Evolutionary conservation across 2,329 filamentous ascomycete species (phyloP).

Genomic region (Dothistroma pini): DNA sequence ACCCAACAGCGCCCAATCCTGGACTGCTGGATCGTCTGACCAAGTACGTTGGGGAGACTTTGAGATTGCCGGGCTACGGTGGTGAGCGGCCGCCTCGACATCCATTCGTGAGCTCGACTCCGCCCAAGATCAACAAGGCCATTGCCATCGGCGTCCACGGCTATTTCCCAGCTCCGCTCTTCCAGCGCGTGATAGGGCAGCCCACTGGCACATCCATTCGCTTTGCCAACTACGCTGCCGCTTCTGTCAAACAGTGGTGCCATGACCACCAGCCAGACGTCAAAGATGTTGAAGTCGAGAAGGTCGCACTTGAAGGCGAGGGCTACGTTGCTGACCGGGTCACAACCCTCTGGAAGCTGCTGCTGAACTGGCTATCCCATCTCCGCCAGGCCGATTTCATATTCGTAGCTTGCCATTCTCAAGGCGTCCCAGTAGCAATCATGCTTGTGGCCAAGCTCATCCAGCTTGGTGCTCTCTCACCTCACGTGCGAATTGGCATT

Average conservation of each 20-base stretch:
- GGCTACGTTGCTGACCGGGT: slow-evolving; percentile 87
- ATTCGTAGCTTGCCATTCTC: slow-evolving; percentile 88
- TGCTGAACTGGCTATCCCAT: slow-evolving; percentile 92
- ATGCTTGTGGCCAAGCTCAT: slow-evolving; percentile 93
- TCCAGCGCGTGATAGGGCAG: slow-evolving; percentile 89
- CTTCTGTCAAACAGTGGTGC: slow-evolving; percentile 79
- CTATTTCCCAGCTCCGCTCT: slow-evolving; percentile 80
- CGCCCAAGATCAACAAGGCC: slow-evolving; percentile 72
- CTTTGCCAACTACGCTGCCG: slow-evolving; percentile 83
- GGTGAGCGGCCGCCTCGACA: slow-evolving; percentile 50
- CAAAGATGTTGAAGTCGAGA: slow-evolving; percentile 79
- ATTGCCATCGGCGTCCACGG: slow-evolving; percentile 93
- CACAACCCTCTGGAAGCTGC: slow-evolving; percentile 86
- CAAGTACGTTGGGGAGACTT: slow-evolving; percentile 37
- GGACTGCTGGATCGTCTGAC: slow-evolving; percentile 42
- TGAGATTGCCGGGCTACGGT: slow-evolving; percentile 32
- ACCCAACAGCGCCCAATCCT: slow-evolving; percentile 47
- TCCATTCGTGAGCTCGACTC: slow-evolving; percentile 64
- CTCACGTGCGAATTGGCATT: slow-evolving; percentile 69
- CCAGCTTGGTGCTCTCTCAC: slow-evolving; percentile 77
- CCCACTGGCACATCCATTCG: slow-evolving; percentile 93
- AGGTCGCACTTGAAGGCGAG: slow-evolving; percentile 90
- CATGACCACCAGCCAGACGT: slow-evolving; percentile 58
- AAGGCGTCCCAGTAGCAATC: slow-evolving; percentile 88
- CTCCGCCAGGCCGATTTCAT: slow-evolving; percentile 86